phyloP scores from a whole-genome alignment of 2,329 filamentous ascomycete species.

The Trichocomaceae sp. region DNA sequence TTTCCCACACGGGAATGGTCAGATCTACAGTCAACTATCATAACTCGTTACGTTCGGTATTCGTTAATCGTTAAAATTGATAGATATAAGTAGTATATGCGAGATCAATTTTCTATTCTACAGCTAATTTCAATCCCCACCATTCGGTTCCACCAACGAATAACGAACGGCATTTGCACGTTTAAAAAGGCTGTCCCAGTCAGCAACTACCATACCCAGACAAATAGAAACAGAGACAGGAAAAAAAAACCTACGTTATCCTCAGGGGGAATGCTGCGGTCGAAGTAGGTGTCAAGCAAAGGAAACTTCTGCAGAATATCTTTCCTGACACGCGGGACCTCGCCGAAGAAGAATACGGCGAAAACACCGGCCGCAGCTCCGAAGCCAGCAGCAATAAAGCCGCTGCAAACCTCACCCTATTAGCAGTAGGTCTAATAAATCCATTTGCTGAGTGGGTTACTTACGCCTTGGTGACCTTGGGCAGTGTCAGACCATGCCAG shows the following conservation, averaged over 20 bases:
- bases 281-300: constrained; percentile 51
- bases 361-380: constrained; percentile 53
- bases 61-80: no score
- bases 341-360: constrained; percentile 59
- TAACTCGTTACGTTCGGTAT: no score
- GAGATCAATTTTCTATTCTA: no score
- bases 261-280: constrained; percentile 54
- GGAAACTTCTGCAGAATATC: constrained; percentile 58
- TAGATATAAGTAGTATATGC: no score
- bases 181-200: constrained; percentile 33
- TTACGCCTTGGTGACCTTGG: constrained; percentile 23
- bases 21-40: background rate
- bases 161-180: background rate
- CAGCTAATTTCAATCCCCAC: no score
- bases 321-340: constrained; percentile 55
- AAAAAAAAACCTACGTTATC: constrained; percentile 46
- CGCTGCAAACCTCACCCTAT: constrained; percentile 23
- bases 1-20: constrained; percentile 19
- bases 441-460: no score
- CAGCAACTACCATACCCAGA: constrained; percentile 12
- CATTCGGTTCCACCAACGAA: no score
- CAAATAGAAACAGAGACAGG: background rate
- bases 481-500: constrained; percentile 46
- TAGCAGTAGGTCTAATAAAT: no score
- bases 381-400: constrained; percentile 47